Evolutionary conservation across 2,329 filamentous ascomycete genomes (phyloP).

Genomic region (Ophiostoma australiae): DNA sequence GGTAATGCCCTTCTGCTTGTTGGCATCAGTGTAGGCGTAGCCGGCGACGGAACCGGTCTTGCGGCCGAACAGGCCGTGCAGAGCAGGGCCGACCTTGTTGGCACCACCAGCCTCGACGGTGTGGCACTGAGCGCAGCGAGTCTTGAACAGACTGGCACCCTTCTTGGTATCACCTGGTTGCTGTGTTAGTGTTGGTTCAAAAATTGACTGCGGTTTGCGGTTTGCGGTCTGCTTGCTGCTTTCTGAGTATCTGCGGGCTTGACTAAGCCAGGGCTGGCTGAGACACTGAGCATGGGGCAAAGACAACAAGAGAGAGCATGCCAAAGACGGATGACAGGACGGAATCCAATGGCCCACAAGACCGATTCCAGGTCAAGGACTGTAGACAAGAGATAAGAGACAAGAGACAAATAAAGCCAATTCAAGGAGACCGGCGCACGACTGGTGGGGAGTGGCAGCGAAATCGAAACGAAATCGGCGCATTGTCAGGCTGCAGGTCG

Average conservation of each 20-base stretch:
- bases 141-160: slow-evolving; percentile 99
- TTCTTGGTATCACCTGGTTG: slow-evolving; percentile 82
- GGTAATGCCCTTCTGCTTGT: slow-evolving; percentile 90
- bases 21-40: slow-evolving; percentile 98
- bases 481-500: not conserved
- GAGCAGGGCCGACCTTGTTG: slow-evolving; percentile 97
- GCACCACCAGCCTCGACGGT: slow-evolving; percentile 82
- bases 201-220: not conserved
- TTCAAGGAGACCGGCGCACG: not conserved
- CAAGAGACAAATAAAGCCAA: not conserved
- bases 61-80: slow-evolving; percentile 96
- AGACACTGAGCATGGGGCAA: not conserved
- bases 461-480: not conserved
- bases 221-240: not conserved
- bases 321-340: not conserved
- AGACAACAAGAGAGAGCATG: not conserved
- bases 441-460: not conserved
- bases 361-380: not conserved
- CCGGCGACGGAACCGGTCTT: slow-evolving; percentile 87
- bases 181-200: not conserved
- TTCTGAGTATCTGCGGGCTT: not conserved
- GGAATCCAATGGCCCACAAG: not conserved
- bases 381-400: not conserved
- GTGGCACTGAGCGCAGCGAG: slow-evolving; percentile 97
- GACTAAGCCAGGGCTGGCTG: not conserved